Conservation (phyloP, 768 basidiomycete genomes). For the Coprinellus aureogranulatus region DNA sequence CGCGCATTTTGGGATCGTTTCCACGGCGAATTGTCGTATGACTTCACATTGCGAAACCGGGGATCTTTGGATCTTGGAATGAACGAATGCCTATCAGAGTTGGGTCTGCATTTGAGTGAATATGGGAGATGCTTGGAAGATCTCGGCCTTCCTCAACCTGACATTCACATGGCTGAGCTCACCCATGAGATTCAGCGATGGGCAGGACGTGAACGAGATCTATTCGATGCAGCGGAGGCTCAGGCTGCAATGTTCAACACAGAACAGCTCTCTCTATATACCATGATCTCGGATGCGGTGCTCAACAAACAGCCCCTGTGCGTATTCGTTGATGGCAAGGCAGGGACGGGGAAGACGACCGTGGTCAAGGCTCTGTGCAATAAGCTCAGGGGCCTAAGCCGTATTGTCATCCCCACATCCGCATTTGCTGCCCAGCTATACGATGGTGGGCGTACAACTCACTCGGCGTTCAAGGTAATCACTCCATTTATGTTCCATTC, state of each 20-base stretch:
- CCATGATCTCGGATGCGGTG: neutral
- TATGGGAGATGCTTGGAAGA: constrained; percentile 19
- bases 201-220: neutral
- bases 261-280: constrained; percentile 10
- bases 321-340: constrained; percentile 37
- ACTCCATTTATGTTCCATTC: neutral
- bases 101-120: constrained; percentile 8
- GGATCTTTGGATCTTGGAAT: no score
- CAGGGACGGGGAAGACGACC: constrained; percentile 41
- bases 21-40: constrained; percentile 3
- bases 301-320: constrained; percentile 11
- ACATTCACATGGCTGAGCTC: neutral
- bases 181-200: constrained; percentile 9
- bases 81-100: no score
- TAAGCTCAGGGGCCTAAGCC: constrained; percentile 20
- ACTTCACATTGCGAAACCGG: constrained; percentile 12
- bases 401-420: constrained; percentile 34
- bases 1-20: constrained; percentile 10
- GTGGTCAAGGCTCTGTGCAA: constrained; percentile 32
- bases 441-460: constrained; percentile 33
- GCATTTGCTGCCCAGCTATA: constrained; percentile 41
- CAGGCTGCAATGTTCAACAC: constrained; percentile 14
- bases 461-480: constrained; percentile 37
- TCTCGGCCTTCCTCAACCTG: constrained; percentile 30
- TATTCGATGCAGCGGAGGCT: neutral